These are phyloP conservation scores for Mycena chlorophos DNA, from an alignment of 768 basidiomycete genomes.

Conservation along the genomic window DNA sequence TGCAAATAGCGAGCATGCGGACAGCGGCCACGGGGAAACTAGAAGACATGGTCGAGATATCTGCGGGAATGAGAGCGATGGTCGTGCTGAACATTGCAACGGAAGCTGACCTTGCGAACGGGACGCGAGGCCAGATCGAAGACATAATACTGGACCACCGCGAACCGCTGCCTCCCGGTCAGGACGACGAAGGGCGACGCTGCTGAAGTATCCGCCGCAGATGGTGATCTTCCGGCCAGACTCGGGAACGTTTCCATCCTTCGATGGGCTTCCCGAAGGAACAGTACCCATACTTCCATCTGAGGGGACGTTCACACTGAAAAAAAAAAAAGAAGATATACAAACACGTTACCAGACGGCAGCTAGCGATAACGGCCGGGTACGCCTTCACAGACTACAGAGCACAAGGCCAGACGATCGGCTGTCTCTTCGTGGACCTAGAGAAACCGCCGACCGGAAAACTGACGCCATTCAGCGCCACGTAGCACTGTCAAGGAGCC, in stretches of 20 bases:
- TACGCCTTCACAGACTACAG: neutral
- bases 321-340: neutral
- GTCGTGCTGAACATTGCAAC: conserved; percentile 6
- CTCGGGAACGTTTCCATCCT: neutral
- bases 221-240: neutral
- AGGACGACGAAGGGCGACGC: neutral
- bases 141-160: neutral
- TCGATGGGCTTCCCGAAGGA: neutral
- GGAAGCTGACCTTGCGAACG: conserved; percentile 8
- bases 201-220: neutral
- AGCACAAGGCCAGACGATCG: neutral
- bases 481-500: neutral
- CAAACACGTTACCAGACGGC: neutral
- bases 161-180: neutral
- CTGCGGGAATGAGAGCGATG: conserved; percentile 7
- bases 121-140: neutral
- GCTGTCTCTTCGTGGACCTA: neutral
- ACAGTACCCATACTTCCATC: neutral
- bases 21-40: neutral
- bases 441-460: neutral
- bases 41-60: neutral
- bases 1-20: neutral
- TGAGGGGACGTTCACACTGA: neutral
- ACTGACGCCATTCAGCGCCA: neutral
- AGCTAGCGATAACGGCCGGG: neutral